Conservation (phyloP, 768 basidiomycete species). For the Boletus reticulatus region DNA sequence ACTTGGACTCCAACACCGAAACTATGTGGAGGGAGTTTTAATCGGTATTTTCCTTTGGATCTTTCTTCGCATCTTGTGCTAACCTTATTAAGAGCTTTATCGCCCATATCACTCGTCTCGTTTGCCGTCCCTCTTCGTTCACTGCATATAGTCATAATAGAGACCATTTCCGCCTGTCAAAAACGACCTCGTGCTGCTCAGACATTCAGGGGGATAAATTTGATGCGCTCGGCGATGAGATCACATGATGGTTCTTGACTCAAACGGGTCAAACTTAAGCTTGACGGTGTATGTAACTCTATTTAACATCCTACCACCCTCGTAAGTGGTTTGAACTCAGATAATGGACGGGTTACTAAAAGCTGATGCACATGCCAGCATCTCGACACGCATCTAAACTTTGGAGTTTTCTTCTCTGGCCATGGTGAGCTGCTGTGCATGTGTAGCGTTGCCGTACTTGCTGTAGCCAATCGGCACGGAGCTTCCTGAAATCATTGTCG, state of each 20-base stretch:
- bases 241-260: conserved; percentile 4
- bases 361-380: conserved; percentile 11
- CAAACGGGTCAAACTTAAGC: conserved; percentile 21
- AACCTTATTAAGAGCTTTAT: conserved; percentile 1
- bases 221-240: neutral
- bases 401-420: neutral
- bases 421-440: neutral
- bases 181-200: neutral
- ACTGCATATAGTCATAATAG: conserved; percentile 18
- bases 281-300: conserved; percentile 20
- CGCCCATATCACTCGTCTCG: conserved; percentile 2
- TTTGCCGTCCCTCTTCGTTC: conserved; percentile 9
- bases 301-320: conserved; percentile 4
- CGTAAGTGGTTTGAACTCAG: conserved; percentile 19
- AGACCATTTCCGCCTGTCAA: conserved; percentile 6
- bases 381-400: neutral
- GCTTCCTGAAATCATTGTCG: neutral
- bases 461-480: conserved; percentile 1
- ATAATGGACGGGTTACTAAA: conserved; percentile 6
- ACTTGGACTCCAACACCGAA: conserved; percentile 26
- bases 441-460: neutral
- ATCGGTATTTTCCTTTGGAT: conserved; percentile 13
- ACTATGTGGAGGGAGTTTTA: conserved; percentile 33
- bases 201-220: conserved; percentile 2
- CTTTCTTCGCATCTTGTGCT: neutral